Base-by-base conservation (phyloP, 2,329 filamentous ascomycete genomes). In the Xylaria multiplex region DNA sequence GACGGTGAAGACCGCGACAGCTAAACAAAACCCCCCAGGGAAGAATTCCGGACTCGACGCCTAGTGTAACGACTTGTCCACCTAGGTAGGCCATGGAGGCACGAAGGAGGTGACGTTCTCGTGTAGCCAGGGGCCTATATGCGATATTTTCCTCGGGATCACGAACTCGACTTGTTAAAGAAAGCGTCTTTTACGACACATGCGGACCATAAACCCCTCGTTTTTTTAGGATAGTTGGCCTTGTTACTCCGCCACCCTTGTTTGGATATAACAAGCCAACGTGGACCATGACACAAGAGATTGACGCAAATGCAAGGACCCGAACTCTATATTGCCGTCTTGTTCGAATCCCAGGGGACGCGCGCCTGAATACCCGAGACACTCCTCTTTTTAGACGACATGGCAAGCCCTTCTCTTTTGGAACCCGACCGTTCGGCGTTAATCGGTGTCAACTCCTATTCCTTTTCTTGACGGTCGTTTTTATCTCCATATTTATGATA, bases 1-100 rank as follows among this genome's bases (percentile, higher is more conserved):
- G 81, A 82, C 77, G 81, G 81, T 72, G 80, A 77, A 72, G 79
- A 82, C 70, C 77, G 76, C 72, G 75, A 79, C 68, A 72, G 70
- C 67, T 79, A 78, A 72, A 67, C 27, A 27, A 27, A 19, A 19
- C 27, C 27, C 16, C n/a, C 42, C 22, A 60, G 50, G 46, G 40
- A n/a, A 43, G 16, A 60, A 50, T 52, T 14, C 22, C 50, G 35
- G 30, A 45, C 48, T 59, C 35, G 32, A 32, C 35, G 59, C 52
- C 57, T 46, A 6, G 62, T 52, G 8, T 35, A 53, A 53, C 52
- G 11, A 27, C 37, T 43, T 30, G 35, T 53, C 42, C 50, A 43
- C 40, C 24, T 46, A 13, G 42, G 19, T 46, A 13, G 42, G 19
- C 24, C 50, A 6, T 52, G 19, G 22, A 14, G 37, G 32, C 46